These are phyloP conservation scores for Eucalyptus caleyi DNA, from an alignment of 345 rosid genomes.

Conservation along the genomic window DNA sequence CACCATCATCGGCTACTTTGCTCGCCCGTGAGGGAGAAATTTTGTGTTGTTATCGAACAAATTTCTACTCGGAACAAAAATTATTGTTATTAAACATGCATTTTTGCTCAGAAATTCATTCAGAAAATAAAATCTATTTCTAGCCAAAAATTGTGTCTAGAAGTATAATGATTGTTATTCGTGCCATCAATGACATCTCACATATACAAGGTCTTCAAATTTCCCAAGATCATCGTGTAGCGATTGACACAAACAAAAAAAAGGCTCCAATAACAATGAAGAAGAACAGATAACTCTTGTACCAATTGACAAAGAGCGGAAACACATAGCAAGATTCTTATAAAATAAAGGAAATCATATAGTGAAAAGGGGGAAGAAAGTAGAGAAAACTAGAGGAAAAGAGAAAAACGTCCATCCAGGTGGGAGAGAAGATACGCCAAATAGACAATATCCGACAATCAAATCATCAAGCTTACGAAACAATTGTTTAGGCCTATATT, in stretches of 20 bases:
- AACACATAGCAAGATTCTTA: not conserved
- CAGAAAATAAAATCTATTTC: no score
- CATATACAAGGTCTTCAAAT: not conserved
- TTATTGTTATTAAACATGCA: no score
- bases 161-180: no score
- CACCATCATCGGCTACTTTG: accelerated
- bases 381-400: not conserved
- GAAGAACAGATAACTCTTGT: not conserved
- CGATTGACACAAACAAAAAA: not conserved
- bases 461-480: not conserved
- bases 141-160: no score
- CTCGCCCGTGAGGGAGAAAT: no score
- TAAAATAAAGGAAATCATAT: not conserved
- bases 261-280: not conserved
- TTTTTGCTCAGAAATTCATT: no score
- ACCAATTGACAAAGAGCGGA: not conserved
- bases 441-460: not conserved
- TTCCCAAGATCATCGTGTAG: not conserved
- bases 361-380: not conserved
- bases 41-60: accelerated
- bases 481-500: not conserved
- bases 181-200: not conserved
- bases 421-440: not conserved
- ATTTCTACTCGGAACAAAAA: accelerated
- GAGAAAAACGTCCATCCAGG: not conserved